These are phyloP conservation scores for Alternaria longipes DNA, from an alignment of 2,329 filamentous ascomycete species.

Conservation along the genomic window DNA sequence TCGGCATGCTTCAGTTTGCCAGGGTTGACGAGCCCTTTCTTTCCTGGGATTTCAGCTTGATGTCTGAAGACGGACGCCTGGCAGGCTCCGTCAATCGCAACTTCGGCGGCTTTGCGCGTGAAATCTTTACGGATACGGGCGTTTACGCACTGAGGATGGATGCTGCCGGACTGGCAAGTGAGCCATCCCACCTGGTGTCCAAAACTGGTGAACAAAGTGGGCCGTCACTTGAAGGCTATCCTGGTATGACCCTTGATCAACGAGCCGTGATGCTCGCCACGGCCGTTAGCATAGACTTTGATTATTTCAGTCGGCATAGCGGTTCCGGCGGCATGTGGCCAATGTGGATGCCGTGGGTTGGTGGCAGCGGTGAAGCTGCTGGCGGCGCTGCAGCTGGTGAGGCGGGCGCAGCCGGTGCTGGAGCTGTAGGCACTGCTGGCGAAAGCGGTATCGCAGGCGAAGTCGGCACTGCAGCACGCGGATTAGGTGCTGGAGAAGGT, in stretches of 20 bases:
- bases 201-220: conserved; percentile 45
- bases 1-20: conserved; percentile 68
- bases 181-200: conserved; percentile 52
- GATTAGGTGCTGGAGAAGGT: conserved; percentile 54
- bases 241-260: conserved; percentile 71
- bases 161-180: conserved; percentile 58
- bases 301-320: conserved; percentile 72
- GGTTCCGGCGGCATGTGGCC: conserved; percentile 53
- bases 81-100: conserved; percentile 72
- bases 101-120: conserved; percentile 69
- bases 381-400: conserved; percentile 54
- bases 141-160: conserved; percentile 73
- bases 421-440: conserved; percentile 53
- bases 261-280: conserved; percentile 72
- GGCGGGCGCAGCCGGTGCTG: conserved; percentile 50
- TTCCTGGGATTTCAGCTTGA: conserved; percentile 71
- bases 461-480: conserved; percentile 56
- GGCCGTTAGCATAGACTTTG: conserved; percentile 71
- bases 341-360: conserved; percentile 63
- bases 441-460: conserved; percentile 57
- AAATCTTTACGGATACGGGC: conserved; percentile 72
- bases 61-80: conserved; percentile 58
- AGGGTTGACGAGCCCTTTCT: conserved; percentile 70
- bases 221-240: conserved; percentile 30
- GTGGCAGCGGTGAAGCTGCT: conserved; percentile 37